phyloP scores from a whole-genome alignment of 208 protist genomes.

The Entamoeba histolytica region DNA sequence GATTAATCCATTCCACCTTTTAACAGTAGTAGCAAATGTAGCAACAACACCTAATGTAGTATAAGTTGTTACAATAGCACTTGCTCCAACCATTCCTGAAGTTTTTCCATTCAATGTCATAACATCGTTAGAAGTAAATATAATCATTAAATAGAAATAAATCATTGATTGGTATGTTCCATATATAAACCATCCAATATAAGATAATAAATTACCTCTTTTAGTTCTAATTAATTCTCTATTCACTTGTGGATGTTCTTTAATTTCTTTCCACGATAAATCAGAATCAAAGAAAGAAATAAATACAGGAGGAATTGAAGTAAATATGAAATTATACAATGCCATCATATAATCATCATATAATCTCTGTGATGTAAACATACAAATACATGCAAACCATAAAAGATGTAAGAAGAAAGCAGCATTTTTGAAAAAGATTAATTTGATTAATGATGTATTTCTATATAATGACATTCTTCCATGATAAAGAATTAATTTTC shows the following conservation, averaged over 20 bases:
- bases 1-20: not conserved
- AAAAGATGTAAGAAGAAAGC: not conserved
- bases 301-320: not conserved
- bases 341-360: not conserved
- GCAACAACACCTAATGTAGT: not conserved
- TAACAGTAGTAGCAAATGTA: not conserved
- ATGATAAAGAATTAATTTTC: constrained; percentile 6
- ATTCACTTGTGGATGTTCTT: not conserved
- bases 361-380: not conserved
- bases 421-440: constrained; percentile 46
- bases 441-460: constrained; percentile 44
- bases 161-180: not conserved
- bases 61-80: not conserved
- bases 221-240: not conserved
- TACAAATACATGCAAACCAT: not conserved
- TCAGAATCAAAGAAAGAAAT: not conserved
- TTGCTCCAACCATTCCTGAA: not conserved
- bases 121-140: not conserved
- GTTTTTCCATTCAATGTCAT: not conserved
- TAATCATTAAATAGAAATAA: not conserved
- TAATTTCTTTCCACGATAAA: not conserved
- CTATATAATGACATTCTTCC: constrained; percentile 43
- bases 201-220: not conserved
- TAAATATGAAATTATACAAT: not conserved
- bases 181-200: not conserved